These are phyloP conservation scores for Tetramitus jugosus DNA, from an alignment of 208 protist genomes.

Conservation along the genomic window DNA sequence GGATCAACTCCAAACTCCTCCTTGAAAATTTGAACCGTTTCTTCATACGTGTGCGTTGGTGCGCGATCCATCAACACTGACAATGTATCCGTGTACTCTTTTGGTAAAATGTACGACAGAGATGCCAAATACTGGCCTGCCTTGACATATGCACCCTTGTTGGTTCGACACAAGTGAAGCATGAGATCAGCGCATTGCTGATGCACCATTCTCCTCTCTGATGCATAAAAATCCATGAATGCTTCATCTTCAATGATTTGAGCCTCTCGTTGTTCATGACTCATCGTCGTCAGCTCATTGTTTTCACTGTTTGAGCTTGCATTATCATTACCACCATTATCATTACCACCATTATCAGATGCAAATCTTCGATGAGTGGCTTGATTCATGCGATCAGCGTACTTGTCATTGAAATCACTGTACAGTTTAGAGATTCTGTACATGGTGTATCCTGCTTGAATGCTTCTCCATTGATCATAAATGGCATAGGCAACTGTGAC, in stretches of 20 bases:
- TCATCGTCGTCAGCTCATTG: too few relatives aligned
- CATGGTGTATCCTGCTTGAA: too few relatives aligned
- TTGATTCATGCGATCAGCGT: too few relatives aligned
- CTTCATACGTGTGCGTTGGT: neutral
- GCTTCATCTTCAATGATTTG: neutral
- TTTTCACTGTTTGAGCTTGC: too few relatives aligned
- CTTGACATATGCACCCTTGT: slow-evolving; percentile 5
- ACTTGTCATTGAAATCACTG: too few relatives aligned
- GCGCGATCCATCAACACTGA: neutral
- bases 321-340: too few relatives aligned
- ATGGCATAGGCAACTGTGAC: too few relatives aligned
- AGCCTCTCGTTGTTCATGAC: too few relatives aligned
- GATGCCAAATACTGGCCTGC: slow-evolving; percentile 9
- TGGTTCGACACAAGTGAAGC: neutral
- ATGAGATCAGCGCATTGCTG: neutral
- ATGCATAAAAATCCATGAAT: neutral
- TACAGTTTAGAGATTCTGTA: too few relatives aligned
- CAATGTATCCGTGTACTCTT: neutral
- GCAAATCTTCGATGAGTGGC: too few relatives aligned
- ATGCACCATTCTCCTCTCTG: neutral
- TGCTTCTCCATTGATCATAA: too few relatives aligned
- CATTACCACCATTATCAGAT: too few relatives aligned
- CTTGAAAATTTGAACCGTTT: neutral
- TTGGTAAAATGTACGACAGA: neutral
- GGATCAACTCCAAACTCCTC: neutral